phyloP scores from a whole-genome alignment of 148 eudicot species.

The Oxyria digyna region DNA sequence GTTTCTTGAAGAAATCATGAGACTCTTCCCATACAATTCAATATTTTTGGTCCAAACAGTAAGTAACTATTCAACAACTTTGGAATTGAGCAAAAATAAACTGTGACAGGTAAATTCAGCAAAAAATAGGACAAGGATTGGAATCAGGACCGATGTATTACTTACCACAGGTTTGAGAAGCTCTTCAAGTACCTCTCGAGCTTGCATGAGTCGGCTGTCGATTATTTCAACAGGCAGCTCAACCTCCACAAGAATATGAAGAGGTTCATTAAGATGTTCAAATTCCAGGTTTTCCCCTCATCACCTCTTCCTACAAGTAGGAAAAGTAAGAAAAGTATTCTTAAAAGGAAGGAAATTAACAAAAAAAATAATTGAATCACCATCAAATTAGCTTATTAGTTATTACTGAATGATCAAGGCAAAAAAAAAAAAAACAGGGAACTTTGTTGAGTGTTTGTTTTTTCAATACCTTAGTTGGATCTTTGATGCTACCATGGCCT shows the following conservation, averaged over 20 bases:
- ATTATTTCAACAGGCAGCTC: slow-evolving; percentile 86
- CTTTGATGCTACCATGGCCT: slow-evolving; percentile 97
- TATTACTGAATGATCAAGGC: not conserved
- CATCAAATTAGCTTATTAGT: too few species aligned
- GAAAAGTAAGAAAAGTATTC: not conserved
- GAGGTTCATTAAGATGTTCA: slow-evolving; percentile 96
- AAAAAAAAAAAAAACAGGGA: too few species aligned
- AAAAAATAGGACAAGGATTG: not conserved
- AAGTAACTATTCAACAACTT: too few species aligned
- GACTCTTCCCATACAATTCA: slow-evolving; percentile 56
- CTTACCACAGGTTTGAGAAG: slow-evolving; percentile 89
- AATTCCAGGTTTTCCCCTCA: slow-evolving; percentile 96
- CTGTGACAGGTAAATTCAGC: too few species aligned
- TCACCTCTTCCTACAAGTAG: slow-evolving; percentile 71
- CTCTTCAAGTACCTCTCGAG: slow-evolving; percentile 90
- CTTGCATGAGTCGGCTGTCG: slow-evolving; percentile 83
- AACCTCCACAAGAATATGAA: slow-evolving; percentile 88
- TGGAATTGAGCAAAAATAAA: too few species aligned
- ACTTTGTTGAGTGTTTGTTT: too few species aligned
- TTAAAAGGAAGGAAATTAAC: too few species aligned
- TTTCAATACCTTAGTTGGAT: slow-evolving; percentile 79
- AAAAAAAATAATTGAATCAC: too few species aligned
- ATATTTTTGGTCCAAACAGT: too few species aligned
- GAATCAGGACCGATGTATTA: not conserved
- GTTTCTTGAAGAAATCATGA: slow-evolving; percentile 88